Evolutionary conservation across 2,329 filamentous ascomycete species (phyloP).

Genomic region (Didymella pomorum): DNA sequence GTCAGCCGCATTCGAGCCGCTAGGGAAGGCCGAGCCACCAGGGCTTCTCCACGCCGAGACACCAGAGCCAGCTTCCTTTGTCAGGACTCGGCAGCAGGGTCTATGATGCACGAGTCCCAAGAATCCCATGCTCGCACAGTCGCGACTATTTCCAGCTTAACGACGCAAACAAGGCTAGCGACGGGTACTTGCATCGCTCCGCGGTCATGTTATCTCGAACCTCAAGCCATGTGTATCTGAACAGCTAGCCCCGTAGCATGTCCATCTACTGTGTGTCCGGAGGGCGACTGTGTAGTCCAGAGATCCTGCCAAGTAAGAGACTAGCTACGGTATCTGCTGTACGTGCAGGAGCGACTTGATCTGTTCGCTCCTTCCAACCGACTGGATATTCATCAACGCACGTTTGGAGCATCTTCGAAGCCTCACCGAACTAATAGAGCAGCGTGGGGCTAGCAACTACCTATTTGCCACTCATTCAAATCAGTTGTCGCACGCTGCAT

Average conservation of each 20-base stretch:
- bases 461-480: conserved; percentile 1
- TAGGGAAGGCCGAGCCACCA: not conserved
- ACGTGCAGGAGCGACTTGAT: not conserved
- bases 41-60: conserved; percentile 16
- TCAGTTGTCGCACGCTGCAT: conserved; percentile 4
- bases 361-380: not conserved
- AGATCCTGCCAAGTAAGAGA: not conserved
- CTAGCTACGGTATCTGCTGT: not conserved
- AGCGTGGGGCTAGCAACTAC: not conserved
- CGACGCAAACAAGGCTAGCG: conserved; percentile 12
- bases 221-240: not conserved
- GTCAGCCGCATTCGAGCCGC: conserved; percentile 2
- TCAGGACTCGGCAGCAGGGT: conserved; percentile 5
- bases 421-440: not conserved
- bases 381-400: not conserved
- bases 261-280: not conserved
- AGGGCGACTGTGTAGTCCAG: not conserved
- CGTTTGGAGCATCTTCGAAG: not conserved
- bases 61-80: conserved; percentile 2
- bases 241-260: not conserved
- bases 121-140: conserved; percentile 13
- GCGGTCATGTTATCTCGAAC: conserved; percentile 18
- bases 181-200: conserved; percentile 18
- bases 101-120: conserved; percentile 8
- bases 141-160: conserved; percentile 3